A percentile compares a stretch with the other conserved stretches of the same genome.
Conservation (phyloP, 2,329 filamentous ascomycete species). For the Penicillium aurantiogriseum region DNA sequence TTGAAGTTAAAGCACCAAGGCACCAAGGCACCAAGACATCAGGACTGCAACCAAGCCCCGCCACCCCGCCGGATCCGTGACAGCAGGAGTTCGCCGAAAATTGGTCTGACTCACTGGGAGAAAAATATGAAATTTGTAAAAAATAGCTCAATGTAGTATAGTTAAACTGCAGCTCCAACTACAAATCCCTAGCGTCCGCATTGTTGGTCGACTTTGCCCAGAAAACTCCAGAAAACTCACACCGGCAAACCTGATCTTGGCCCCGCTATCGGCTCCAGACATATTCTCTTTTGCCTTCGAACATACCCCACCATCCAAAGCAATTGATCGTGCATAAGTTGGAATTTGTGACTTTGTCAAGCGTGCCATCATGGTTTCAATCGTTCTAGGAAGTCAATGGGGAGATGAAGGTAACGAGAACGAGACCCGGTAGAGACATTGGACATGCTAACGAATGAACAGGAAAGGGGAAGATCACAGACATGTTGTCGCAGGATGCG, state of each 20-base stretch:
- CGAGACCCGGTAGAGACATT: background rate
- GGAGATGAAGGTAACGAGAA: conserved; percentile 45
- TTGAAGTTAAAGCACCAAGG: background rate
- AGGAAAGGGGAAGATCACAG: conserved; percentile 51
- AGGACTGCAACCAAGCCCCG: conserved; percentile 4
- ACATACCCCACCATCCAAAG: conserved; percentile 8
- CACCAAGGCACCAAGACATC: background rate
- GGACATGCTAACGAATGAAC: conserved; percentile 11
- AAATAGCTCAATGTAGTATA: background rate
- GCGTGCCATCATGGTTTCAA: conserved; percentile 38
- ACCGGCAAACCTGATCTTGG: conserved; percentile 11
- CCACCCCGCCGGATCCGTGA: conserved; percentile 10
- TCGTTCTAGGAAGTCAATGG: conserved; percentile 49
- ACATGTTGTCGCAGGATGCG: conserved; percentile 47
- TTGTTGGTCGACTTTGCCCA: background rate
- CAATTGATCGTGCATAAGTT: conserved; percentile 4
- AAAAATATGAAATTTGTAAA: background rate
- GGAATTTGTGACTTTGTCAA: background rate
- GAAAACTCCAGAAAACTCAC: background rate
- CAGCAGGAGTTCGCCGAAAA: background rate
- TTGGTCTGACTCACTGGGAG: conserved; percentile 2
- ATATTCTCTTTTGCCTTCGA: conserved; percentile 6
- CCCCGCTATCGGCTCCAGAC: conserved; percentile 12
- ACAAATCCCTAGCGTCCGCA: background rate
- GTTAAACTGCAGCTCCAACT: background rate